Conservation (phyloP, 108 stramenopile genomes). For the Skeletonema costatum region DNA sequence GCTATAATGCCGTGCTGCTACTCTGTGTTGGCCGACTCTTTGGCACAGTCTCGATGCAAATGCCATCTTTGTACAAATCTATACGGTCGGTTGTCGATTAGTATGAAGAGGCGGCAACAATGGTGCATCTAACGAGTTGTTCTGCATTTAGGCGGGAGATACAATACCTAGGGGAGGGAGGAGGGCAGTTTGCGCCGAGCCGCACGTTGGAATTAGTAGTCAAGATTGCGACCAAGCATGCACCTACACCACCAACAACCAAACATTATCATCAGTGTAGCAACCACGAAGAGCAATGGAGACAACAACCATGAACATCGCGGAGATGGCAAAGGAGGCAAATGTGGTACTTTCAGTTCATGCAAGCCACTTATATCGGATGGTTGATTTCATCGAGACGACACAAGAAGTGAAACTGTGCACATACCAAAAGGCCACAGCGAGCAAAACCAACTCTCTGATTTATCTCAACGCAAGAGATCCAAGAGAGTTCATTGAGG, state of each 20-base stretch:
- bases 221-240: too few species aligned
- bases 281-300: too few species aligned
- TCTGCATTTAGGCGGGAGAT: too few species aligned
- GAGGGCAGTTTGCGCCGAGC: too few species aligned
- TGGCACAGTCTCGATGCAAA: not conserved
- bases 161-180: too few species aligned
- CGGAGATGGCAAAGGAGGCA: not conserved
- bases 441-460: constrained; percentile 30
- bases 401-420: not conserved
- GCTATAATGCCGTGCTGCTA: not conserved
- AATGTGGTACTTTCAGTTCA: constrained; percentile 55
- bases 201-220: too few species aligned
- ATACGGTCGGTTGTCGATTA: too few species aligned
- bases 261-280: too few species aligned
- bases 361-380: constrained; percentile 50
- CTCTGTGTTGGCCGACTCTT: not conserved
- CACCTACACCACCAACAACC: too few species aligned
- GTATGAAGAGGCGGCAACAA: too few species aligned
- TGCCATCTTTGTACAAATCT: not conserved
- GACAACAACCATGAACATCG: not conserved
- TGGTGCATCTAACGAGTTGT: too few species aligned
- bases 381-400: constrained; percentile 27
- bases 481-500: constrained; percentile 12
- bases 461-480: constrained; percentile 8
- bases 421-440: constrained; percentile 1